Evolutionary conservation across 2,329 filamentous ascomycete species (phyloP), one percentile per base, ranked within the genome.

Genomic region (Cryphonectria nitschkei): DNA sequence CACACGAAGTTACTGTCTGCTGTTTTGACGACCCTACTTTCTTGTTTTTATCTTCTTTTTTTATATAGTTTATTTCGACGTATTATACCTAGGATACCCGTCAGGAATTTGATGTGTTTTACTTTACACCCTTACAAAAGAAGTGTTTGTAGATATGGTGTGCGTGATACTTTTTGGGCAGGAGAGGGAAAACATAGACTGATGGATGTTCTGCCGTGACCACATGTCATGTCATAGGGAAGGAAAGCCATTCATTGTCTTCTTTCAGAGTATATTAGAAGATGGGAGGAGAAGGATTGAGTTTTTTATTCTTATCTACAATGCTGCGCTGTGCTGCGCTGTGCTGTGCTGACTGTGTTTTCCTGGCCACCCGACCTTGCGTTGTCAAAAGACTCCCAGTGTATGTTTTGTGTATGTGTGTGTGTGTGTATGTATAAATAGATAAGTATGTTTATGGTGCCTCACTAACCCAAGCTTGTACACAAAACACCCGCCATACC

Each of bases 81-180:
- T 72, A 72, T 66, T 72, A 72, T 72, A 72, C 70, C 70, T 72
- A 72, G 71, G 69, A 72, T 72, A 72, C 71, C 71, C 71, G 66
- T 67, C 63, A 66, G 43, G 58, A 68, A 68, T 34, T 61, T 50
- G 37, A 62, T 41, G 39, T 68, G 56, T 63, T 63, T 41, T 56
- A 54, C 26, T 26, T 26, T 52, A 68, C 50, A 68, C 58, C 34
- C 37, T 9, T 67, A 22, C 22, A 29, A 11, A 14, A 32, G 9
- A 26, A 26, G 26, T 26, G 26, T 26, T 19, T 32, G 7, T 16
- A 9, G n/a, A 9, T 11, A 8, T 32, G 54, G 16, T 22, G 0
- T 54, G 22, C n/a, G n/a, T n/a, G 9, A 19, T 54, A n/a, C 8
- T 39, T 11, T 39, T 39, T 39, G 8, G 26, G 26, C 26, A 26